Evolutionary conservation across 192 early-diverging fungal genomes (phyloP), one percentile per base, ranked within the genome.

Genomic region (Geosiphon pyriformis): DNA sequence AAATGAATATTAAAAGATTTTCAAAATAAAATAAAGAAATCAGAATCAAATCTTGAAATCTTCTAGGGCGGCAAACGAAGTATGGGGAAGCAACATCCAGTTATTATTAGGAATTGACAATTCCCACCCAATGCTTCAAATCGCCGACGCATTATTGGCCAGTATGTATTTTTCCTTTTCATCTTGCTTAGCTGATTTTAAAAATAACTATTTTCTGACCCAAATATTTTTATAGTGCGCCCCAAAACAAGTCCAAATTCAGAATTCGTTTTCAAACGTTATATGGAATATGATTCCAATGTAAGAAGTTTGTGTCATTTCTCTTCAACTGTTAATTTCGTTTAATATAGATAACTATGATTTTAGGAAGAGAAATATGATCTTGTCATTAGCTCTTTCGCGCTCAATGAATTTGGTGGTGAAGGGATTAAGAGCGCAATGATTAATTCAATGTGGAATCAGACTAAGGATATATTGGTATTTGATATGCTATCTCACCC

Each of bases 401-500:
- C 87, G 1, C 73, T 95, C 11, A 78, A 81, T 8, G 93, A 95
- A 15, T 69, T 93, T n/a, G 76, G 87, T 2, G 80, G 86, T 0
- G 82, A 87, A 46, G 78, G 82, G 2, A 37, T 87, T 2, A 88
- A 89, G 37, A 72, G 78, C 56, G 74, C 79, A 2, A 87, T 88
- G 0, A 68, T 95, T 10, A 78, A 89, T 49, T 79, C 81, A 12
- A 73, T 95, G 47, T 95, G 93, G 93, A 58, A 78, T n/a, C 82
- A 84, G n/a, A 92, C 91, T 15, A 68, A 70, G 1, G 90, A 95
- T 69, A 80, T 86, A 2, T 73, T 95, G 68, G 86, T 87, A n/a
- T n/a, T n/a, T n/a, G n/a, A n/a, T n/a, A n/a, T n/a, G n/a, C n/a
- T n/a, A n/a, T n/a, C n/a, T n/a, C n/a, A n/a, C n/a, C n/a, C n/a